Conservation (phyloP, 768 basidiomycete species). For the Mrakia hoshinonis region DNA sequence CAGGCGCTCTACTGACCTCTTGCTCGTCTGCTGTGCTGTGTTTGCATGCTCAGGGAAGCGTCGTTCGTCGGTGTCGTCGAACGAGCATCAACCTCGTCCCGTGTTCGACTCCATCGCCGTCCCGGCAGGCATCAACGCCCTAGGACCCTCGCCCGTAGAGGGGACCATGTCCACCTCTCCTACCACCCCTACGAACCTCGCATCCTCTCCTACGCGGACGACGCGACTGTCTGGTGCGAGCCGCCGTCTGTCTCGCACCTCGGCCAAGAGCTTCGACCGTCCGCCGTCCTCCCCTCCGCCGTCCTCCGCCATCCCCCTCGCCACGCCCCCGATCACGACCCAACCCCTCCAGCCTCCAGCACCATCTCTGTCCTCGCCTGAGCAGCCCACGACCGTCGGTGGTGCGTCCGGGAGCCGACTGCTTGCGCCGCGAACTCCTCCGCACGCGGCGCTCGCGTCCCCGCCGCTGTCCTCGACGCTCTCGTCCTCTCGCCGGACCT, state of each 20-base stretch:
- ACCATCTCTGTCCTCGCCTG: background rate
- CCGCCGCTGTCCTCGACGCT: constrained; percentile 8
- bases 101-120: background rate
- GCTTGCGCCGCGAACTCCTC: constrained; percentile 1
- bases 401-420: background rate
- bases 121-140: background rate
- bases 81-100: background rate
- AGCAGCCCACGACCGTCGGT: background rate
- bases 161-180: background rate
- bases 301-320: background rate
- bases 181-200: background rate
- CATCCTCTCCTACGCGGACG: background rate
- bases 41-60: constrained; percentile 1
- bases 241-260: background rate
- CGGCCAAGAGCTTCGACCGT: constrained; percentile 8
- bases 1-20: background rate
- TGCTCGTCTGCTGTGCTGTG: background rate
- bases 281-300: background rate
- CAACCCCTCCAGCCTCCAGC: background rate
- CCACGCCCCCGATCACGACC: background rate
- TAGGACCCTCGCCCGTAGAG: background rate
- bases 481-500: constrained; percentile 17
- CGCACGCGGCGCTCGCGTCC: constrained; percentile 1
- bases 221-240: background rate
- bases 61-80: background rate